Percentiles rank a stretch among this genome's conserved stretches.
phyloP scores from a whole-genome alignment of 192 early-diverging fungal species.

The Spizellomyces punctatus region DNA sequence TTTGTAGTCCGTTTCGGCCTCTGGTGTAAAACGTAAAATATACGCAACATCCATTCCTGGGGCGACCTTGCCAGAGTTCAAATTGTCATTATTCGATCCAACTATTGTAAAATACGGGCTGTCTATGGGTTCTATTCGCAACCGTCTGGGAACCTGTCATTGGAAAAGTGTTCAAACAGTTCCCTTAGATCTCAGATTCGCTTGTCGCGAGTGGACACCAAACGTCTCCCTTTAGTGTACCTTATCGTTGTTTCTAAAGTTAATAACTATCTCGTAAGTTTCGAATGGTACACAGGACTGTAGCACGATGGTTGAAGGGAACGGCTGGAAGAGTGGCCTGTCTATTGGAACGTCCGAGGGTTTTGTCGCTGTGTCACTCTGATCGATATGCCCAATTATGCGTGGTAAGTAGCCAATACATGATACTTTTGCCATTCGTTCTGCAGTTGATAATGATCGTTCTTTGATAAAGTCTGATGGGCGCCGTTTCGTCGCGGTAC shows the following conservation, averaged over 20 bases:
- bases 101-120: conserved; percentile 48
- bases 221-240: conserved; percentile 26
- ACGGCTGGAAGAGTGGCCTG: conserved; percentile 55
- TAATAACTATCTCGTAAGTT: conserved; percentile 55
- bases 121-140: conserved; percentile 56
- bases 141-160: conserved; percentile 48
- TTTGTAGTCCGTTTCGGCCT: conserved; percentile 54
- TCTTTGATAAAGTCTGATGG: conserved; percentile 51
- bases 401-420: conserved; percentile 4
- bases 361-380: neutral
- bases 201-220: neutral
- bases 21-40: conserved; percentile 57
- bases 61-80: conserved; percentile 58
- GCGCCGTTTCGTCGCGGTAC: no score
- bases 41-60: conserved; percentile 64
- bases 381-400: conserved; percentile 42
- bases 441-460: conserved; percentile 35
- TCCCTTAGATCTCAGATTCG: neutral
- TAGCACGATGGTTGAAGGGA: conserved; percentile 49
- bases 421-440: conserved; percentile 36
- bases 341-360: conserved; percentile 48
- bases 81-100: conserved; percentile 41
- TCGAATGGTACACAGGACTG: conserved; percentile 54
- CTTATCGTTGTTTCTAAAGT: conserved; percentile 65
- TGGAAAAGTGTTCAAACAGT: neutral